phyloP scores from a whole-genome alignment of 352 stramenopile genomes.

The Pythium brachiatum region DNA sequence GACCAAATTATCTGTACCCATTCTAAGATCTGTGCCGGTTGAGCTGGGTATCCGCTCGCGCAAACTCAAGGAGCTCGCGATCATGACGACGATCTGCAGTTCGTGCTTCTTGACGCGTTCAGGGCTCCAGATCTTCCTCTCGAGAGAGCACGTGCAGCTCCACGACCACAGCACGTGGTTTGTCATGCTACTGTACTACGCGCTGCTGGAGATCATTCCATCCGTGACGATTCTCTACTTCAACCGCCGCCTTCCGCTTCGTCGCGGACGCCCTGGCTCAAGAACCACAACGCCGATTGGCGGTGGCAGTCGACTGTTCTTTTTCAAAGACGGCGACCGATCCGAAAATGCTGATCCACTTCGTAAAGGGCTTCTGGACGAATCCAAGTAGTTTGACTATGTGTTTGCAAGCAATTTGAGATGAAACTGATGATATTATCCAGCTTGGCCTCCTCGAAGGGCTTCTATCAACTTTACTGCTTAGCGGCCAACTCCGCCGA shows the following conservation, averaged over 20 bases:
- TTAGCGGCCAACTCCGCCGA: constrained; percentile 37
- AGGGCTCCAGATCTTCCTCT: constrained; percentile 63
- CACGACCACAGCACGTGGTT: constrained; percentile 77
- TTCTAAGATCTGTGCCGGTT: constrained; percentile 72
- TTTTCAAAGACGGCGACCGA: constrained; percentile 37
- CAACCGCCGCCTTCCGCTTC: constrained; percentile 69
- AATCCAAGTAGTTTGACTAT: constrained; percentile 7
- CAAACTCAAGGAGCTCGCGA: constrained; percentile 79
- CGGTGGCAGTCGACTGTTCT: constrained; percentile 38
- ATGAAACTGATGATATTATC: neutral
- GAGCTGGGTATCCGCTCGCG: constrained; percentile 77
- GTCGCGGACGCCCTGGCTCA: constrained; percentile 30
- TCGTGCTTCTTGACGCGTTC: constrained; percentile 82
- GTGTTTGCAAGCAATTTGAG: neutral
- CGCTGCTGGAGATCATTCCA: constrained; percentile 74
- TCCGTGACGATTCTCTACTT: constrained; percentile 81
- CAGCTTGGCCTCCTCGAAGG: neutral
- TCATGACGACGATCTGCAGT: constrained; percentile 81
- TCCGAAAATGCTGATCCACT: constrained; percentile 19
- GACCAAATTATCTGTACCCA: neutral
- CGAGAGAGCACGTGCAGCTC: constrained; percentile 68
- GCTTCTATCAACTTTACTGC: constrained; percentile 22
- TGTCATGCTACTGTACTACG: constrained; percentile 80
- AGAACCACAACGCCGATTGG: constrained; percentile 40
- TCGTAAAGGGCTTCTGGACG: constrained; percentile 47